phyloP scores from a whole-genome alignment of 306 rosid species.

The Quercus robur region DNA sequence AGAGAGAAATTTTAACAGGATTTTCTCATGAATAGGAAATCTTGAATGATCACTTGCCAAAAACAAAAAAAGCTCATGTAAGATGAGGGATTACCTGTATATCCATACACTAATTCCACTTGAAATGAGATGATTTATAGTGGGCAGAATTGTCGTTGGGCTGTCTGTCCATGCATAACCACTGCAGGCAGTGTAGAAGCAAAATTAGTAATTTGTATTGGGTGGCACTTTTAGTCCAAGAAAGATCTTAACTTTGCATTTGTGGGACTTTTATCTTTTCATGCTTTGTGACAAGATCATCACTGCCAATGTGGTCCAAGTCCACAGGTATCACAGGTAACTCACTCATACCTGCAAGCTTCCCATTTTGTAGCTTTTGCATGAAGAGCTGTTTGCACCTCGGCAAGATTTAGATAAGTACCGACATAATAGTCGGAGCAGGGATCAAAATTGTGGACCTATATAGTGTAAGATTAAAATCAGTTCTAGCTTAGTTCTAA shows the following conservation, averaged over 20 bases:
- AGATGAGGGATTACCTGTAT: neutral
- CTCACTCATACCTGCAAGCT: constrained; percentile 41
- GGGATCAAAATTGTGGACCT: constrained; percentile 48
- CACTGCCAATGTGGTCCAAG: too few species aligned
- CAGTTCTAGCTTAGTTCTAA: neutral
- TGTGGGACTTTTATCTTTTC: too few species aligned
- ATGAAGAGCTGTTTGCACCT: constrained; percentile 60
- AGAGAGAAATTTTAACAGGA: neutral
- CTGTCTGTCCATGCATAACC: constrained; percentile 38
- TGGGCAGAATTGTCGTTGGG: constrained; percentile 29
- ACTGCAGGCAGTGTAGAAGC: constrained; percentile 20
- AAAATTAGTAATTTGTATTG: neutral
- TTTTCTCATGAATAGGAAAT: neutral
- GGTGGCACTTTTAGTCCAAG: neutral
- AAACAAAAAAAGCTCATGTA: neutral
- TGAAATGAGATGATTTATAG: constrained; percentile 21
- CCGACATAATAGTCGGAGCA: constrained; percentile 42
- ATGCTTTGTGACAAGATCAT: too few species aligned
- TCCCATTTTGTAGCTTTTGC: constrained; percentile 41
- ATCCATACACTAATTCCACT: constrained; percentile 39
- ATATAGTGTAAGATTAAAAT: constrained; percentile 3
- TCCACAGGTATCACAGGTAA: neutral
- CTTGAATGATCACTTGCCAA: neutral
- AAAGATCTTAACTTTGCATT: neutral
- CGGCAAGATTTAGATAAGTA: constrained; percentile 42